Evolutionary conservation across 2,329 filamentous ascomycete species (phyloP), one percentile per base, ranked within the genome.

Genomic region (Aspergillus terreus): DNA sequence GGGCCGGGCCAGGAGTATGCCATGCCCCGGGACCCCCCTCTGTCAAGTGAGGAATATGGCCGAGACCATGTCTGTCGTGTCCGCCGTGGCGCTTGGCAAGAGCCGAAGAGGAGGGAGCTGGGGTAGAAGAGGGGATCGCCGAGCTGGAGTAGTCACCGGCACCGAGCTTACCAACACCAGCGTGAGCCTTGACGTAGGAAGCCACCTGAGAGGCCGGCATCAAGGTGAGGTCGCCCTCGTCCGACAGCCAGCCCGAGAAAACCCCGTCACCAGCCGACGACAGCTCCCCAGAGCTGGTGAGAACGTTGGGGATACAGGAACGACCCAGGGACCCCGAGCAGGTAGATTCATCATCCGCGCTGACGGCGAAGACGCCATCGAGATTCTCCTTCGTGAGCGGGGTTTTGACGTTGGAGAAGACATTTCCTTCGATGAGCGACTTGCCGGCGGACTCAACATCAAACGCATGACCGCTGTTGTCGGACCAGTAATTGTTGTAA

Each of bases 381-480:
- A 55, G 52, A 30, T 63, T 56, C 6, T 57, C 61, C 36, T 66
- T 68, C 15, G 58, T 52, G 17, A 71, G 56, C 14, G 74, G 72
- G 10, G 69, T 72, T 7, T 66, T 65, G 46, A 77, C 72, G 10
- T 68, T 60, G 40, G 70, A 62, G 59, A 78, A 77, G 50, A 70
- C 69, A 63, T 78, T 78, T 30, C 75, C 76, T 58, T 78, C 76
- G 23, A 77, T 61, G 6, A 76, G 56, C 6, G 68, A 65, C 15
- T 64, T 64, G 46, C 51, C 53, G n/a, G 51, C 54, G 14, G 58
- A 44, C 15, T 56, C 58, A 32, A 63, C 51, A 14, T 65, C 77
- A 53, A 80, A 78, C 21, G 72, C 70, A 62, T 79, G 75, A 47
- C 76, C 73, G 9, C 60, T 62, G 59, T 69, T 73, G 52, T 69